Base-by-base conservation (phyloP, 2,329 filamentous ascomycete genomes). In the Fusarium sororula region DNA sequence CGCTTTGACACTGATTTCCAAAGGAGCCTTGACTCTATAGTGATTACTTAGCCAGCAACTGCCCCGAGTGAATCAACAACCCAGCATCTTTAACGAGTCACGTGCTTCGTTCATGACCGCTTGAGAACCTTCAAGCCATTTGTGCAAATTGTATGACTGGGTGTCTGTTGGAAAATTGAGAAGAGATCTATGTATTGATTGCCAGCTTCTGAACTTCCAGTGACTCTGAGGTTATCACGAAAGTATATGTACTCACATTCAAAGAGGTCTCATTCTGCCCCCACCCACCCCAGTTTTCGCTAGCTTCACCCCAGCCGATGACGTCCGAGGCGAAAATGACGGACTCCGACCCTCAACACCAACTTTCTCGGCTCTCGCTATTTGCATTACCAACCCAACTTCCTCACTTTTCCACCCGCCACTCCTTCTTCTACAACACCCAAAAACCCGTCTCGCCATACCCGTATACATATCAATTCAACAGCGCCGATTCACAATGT, bases 241-340 rank as follows among this genome's bases (percentile, higher is more conserved):
- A 22, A 26, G 5, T 15, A 10, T 20, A 38, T 14, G 15, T 37
- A 18, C 11, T 15, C 18, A 10, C 13, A 18, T 39, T 24, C 24
- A 3, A 37, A 37, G n/a, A 54, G 51, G 35, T 37, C 22, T 38
- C 30, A 58, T 17, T 20, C 24, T 1, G 26, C 26, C 41, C 47
- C 28, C 37, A 24, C 41, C 26, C 48, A 55, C 58, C 68, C 67
- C 44, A 8, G 13, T 12, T 11, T 47, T 59, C 24, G 13, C 59
- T 59, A 38, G 51, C 39, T 12, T 32, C 41, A 58, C 57, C 73
- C 68, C 65, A 50, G 67, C 78, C 78, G 79, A 81, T 81, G 80
- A 81, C 80, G 80, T 81, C 77, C 77, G 79, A 75, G 76, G 78
- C 74, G 74, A 74, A 73, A 76, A 59, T 63, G 45, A 71, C 77